A percentile compares a stretch with the other conserved stretches of the same genome.
phyloP scores from a whole-genome alignment of 208 protist species.

The Polymyxa betae region DNA sequence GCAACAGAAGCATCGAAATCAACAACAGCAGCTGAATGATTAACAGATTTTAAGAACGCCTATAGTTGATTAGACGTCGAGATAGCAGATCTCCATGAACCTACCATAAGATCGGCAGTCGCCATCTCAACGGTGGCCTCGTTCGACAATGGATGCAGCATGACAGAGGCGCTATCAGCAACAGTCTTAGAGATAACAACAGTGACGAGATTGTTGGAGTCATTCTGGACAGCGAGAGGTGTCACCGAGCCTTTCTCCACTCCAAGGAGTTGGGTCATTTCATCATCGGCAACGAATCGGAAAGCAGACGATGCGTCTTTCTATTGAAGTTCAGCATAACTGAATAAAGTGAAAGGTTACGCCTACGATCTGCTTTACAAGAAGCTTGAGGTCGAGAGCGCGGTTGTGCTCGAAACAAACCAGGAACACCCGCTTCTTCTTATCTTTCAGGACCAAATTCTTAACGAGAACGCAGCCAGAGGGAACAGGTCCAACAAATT shows the following conservation, averaged over 20 bases:
- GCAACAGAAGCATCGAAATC: neutral
- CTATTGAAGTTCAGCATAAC: neutral
- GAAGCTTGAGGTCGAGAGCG: constrained; percentile 36
- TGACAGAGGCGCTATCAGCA: neutral
- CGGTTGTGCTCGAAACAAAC: constrained; percentile 31
- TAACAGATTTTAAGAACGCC: constrained; percentile 19
- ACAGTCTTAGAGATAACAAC: neutral
- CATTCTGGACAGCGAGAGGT: constrained; percentile 43
- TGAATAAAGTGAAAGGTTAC: neutral
- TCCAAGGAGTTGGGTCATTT: neutral
- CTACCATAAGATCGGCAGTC: neutral
- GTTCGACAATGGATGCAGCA: constrained; percentile 35
- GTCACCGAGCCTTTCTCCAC: constrained; percentile 28
- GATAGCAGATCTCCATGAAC: neutral
- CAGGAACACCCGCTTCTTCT: constrained; percentile 48
- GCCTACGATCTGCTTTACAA: constrained; percentile 55
- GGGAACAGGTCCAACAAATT: neutral
- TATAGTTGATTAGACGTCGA: neutral
- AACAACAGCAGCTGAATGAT: neutral
- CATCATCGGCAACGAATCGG: constrained; percentile 26
- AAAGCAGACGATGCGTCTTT: neutral
- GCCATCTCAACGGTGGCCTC: constrained; percentile 39
- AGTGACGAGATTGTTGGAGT: neutral
- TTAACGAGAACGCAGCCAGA: neutral
- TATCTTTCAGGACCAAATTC: constrained; percentile 55